phyloP scores from a whole-genome alignment of 2,329 filamentous ascomycete species.

The Fusarium cicatricum region DNA sequence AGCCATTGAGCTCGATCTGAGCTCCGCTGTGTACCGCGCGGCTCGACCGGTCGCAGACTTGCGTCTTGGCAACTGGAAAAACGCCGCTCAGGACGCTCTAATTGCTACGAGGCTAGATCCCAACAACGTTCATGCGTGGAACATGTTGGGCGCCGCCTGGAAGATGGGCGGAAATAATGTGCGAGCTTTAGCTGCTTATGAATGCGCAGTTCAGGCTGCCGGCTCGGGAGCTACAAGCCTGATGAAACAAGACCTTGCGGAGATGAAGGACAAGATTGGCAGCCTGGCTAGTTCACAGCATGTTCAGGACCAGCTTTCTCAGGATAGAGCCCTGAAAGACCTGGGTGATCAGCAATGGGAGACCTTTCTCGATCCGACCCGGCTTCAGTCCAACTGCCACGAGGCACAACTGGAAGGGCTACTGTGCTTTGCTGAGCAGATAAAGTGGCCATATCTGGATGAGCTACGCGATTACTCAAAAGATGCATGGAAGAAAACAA shows the following conservation, averaged over 20 bases:
- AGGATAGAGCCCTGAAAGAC: neutral
- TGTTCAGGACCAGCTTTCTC: neutral
- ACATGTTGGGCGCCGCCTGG: neutral
- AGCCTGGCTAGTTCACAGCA: neutral
- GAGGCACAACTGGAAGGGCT: constrained; percentile 11
- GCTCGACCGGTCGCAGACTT: constrained; percentile 1
- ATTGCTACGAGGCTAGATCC: constrained; percentile 3
- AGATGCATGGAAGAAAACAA: constrained; percentile 4
- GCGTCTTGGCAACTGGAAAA: neutral
- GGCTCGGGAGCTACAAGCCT: neutral
- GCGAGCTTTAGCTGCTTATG: neutral
- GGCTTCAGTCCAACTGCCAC: constrained; percentile 11
- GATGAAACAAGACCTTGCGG: neutral
- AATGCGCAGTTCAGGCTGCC: neutral
- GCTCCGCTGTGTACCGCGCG: neutral
- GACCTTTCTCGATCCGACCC: neutral
- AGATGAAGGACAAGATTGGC: neutral
- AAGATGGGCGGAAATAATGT: constrained; percentile 1
- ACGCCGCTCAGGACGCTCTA: neutral
- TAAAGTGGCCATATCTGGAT: constrained; percentile 14
- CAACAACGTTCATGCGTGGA: neutral
- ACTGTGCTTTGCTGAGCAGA: constrained; percentile 6
- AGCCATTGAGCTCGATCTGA: constrained; percentile 2
- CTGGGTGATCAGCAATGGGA: constrained; percentile 1
- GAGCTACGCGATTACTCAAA: neutral